Evolutionary conservation across 2,329 filamentous ascomycete species (phyloP).

Genomic region (Fusarium gaditjirri): DNA sequence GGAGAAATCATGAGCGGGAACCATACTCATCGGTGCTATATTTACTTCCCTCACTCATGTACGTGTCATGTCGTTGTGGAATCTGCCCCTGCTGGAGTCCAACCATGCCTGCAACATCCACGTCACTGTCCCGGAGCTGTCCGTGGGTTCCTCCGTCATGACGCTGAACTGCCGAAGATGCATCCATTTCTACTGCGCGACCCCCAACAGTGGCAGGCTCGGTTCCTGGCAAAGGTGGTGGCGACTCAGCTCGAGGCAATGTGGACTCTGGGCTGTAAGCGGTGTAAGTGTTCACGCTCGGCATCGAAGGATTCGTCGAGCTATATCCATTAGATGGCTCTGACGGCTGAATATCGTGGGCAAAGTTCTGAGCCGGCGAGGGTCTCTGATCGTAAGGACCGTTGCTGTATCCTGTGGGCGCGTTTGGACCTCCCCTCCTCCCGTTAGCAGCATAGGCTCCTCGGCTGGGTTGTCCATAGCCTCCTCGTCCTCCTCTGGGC

Average conservation of each 20-base stretch:
- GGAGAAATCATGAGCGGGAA: background rate
- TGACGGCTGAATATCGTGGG: conserved; percentile 53
- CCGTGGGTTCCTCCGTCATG: conserved; percentile 58
- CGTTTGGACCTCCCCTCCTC: conserved; percentile 48
- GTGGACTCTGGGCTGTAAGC: conserved; percentile 57
- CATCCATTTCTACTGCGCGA: conserved; percentile 84
- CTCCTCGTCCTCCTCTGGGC: conserved; percentile 51
- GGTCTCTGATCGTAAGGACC: conserved; percentile 53
- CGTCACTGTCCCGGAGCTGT: conserved; percentile 70
- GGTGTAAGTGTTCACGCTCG: conserved; percentile 54
- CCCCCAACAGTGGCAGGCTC: conserved; percentile 59
- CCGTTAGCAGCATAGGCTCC: conserved; percentile 45
- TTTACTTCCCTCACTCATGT: conserved; percentile 74
- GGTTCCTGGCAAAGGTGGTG: conserved; percentile 67
- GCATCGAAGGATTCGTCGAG: conserved; percentile 46
- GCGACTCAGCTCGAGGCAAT: conserved; percentile 71
- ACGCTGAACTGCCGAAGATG: conserved; percentile 60
- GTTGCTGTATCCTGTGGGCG: conserved; percentile 58
- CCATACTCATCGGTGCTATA: conserved; percentile 78
- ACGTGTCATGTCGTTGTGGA: conserved; percentile 58
- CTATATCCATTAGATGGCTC: conserved; percentile 44
- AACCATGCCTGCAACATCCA: conserved; percentile 79
- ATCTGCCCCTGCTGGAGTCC: conserved; percentile 69
- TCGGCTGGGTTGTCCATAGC: conserved; percentile 48
- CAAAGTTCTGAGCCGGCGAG: conserved; percentile 53